phyloP scores from a whole-genome alignment of 2,329 filamentous ascomycete species.

The Fusarium sp. region DNA sequence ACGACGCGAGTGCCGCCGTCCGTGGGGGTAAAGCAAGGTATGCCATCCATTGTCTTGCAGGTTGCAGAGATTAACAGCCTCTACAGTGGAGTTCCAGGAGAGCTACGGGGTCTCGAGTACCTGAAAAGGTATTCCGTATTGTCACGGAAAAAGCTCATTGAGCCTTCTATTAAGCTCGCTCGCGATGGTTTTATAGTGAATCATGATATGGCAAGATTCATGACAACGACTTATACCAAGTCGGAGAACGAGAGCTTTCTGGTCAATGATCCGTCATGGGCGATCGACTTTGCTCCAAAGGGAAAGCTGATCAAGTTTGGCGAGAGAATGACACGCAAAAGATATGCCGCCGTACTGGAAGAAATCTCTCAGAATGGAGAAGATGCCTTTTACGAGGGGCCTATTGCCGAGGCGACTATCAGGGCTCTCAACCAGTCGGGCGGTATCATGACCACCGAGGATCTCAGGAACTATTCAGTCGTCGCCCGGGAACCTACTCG shows the following conservation, averaged over 20 bases:
- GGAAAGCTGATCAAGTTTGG: conserved; percentile 71
- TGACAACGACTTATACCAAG: conserved; percentile 60
- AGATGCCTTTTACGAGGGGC: conserved; percentile 74
- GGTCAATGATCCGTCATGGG: conserved; percentile 76
- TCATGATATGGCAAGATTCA: conserved; percentile 75
- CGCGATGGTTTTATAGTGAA: conserved; percentile 76
- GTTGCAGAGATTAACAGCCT: no score
- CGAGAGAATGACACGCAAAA: conserved; percentile 78
- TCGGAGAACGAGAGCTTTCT: conserved; percentile 64
- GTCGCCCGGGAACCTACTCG: conserved; percentile 67
- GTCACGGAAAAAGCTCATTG: conserved; percentile 72
- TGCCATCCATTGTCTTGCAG: conserved; percentile 36
- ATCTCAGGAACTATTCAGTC: conserved; percentile 77
- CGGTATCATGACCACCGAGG: conserved; percentile 80
- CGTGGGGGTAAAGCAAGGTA: conserved; percentile 77
- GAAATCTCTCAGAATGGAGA: conserved; percentile 71
- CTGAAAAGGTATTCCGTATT: conserved; percentile 74
- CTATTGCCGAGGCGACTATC: conserved; percentile 75
- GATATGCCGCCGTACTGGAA: conserved; percentile 79
- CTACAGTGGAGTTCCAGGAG: conserved; percentile 71
- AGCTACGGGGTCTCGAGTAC: conserved; percentile 77
- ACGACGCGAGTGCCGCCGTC: conserved; percentile 70
- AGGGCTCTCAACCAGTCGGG: conserved; percentile 67
- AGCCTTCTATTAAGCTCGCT: conserved; percentile 76
- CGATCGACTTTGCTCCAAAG: conserved; percentile 83